Conservation (phyloP, 2,329 filamentous ascomycete species). For the Pyrenophora teres region DNA sequence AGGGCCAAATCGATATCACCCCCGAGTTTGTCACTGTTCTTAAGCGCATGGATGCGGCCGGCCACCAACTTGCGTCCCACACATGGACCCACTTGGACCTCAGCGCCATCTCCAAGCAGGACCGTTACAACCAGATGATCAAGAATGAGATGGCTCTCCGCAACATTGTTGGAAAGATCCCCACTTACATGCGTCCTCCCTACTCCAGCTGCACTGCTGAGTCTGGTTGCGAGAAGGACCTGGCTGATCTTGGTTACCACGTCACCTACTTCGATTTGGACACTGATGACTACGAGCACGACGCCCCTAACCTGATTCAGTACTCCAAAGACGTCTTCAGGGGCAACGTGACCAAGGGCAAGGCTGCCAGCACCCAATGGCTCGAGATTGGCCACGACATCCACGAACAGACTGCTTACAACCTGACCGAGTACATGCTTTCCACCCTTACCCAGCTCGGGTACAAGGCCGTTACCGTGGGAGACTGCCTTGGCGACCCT, state of each 20-base stretch:
- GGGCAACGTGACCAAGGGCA: background rate
- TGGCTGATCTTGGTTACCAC: constrained; percentile 59
- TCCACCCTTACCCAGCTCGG: constrained; percentile 45
- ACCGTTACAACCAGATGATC: constrained; percentile 55
- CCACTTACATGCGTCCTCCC: constrained; percentile 59
- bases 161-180: constrained; percentile 60
- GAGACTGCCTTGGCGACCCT: constrained; percentile 55
- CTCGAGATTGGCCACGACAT: constrained; percentile 61
- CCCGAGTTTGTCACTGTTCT: constrained; percentile 55
- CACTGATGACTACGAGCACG: constrained; percentile 54
- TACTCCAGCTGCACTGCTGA: constrained; percentile 53
- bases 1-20: constrained; percentile 61
- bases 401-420: constrained; percentile 52
- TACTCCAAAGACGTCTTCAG: constrained; percentile 48
- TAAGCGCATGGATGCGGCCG: constrained; percentile 58
- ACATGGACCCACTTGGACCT: constrained; percentile 61
- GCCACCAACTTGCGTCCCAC: constrained; percentile 66
- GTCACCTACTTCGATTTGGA: constrained; percentile 66
- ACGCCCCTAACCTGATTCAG: constrained; percentile 36
- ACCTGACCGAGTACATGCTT: constrained; percentile 53
- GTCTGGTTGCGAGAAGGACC: constrained; percentile 42
- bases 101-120: constrained; percentile 47
- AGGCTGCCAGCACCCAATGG: constrained; percentile 40
- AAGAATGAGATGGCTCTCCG: constrained; percentile 61
- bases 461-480: constrained; percentile 54